A percentile compares a stretch with the other conserved stretches of the same genome.
These are phyloP conservation scores for Chaetoceros muelleri DNA, from an alignment of 108 stramenopile species.

Conservation along the genomic window DNA sequence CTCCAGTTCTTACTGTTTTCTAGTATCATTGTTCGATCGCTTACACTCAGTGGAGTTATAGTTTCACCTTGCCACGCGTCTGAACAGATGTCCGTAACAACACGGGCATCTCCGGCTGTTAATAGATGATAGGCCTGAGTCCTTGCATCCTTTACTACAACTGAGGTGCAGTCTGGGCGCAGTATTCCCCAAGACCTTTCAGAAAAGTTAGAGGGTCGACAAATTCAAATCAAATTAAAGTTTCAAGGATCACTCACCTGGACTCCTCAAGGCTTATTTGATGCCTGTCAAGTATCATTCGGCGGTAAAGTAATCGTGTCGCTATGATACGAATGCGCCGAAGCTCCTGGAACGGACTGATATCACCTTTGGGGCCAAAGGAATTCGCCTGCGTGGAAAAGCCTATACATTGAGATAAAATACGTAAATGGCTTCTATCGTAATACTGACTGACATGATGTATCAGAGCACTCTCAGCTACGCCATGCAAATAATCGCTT, in stretches of 20 bases:
- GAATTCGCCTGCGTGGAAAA: constrained; percentile 40
- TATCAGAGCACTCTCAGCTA: too few species aligned
- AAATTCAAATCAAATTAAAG: background rate
- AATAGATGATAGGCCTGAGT: constrained; percentile 70
- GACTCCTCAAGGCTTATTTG: constrained; percentile 76
- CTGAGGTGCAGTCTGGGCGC: constrained; percentile 56
- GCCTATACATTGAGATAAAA: too few species aligned
- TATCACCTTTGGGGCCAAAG: constrained; percentile 40
- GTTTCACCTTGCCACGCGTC: constrained; percentile 78
- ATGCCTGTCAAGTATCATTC: constrained; percentile 58
- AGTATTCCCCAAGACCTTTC: constrained; percentile 66
- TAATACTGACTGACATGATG: too few species aligned
- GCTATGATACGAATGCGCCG: constrained; percentile 50
- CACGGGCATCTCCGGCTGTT: constrained; percentile 69
- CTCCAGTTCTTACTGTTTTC: constrained; percentile 79
- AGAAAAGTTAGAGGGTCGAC: background rate
- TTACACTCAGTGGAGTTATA: constrained; percentile 58
- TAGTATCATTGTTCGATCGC: constrained; percentile 57
- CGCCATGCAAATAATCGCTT: too few species aligned
- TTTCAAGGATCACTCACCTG: background rate
- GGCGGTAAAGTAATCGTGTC: constrained; percentile 33
- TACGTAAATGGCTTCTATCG: too few species aligned
- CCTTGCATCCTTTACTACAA: constrained; percentile 63
- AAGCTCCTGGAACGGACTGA: constrained; percentile 41
- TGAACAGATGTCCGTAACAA: constrained; percentile 56